Base-by-base conservation (phyloP, 2,329 filamentous ascomycete species). In the Aspergillus sp. region DNA sequence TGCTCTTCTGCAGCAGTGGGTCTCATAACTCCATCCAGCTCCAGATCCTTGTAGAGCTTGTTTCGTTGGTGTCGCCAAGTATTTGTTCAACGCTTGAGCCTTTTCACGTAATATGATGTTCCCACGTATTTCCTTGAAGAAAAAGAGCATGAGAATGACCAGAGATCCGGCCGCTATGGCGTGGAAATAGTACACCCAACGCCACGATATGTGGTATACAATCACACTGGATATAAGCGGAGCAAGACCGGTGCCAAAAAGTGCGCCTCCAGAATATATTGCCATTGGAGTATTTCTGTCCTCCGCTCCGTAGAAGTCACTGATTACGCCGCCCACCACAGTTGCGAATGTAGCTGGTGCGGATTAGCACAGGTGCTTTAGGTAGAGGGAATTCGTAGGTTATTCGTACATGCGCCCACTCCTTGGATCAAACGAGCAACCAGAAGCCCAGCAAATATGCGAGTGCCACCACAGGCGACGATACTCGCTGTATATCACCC, bases 161-260 rank as follows among this genome's bases (percentile, higher is more conserved):
- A 93, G 66, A 1, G 82, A 64, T 0, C 75, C 82, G 47, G 83
- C 81, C 19, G 80, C 70, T 41, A 95, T 89, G 6, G 82, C 81
- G 57, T 96, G 90, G 23, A 90, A 76, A 77, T 89, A 95, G 64
- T 94, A 95, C 0, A 90, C 81, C 90, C 90, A 95, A 52, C 88
- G 81, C 88, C 88, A 95, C 4, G 70, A 77, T 1, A 80, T 75
- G 44, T 80, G 75, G 32, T 86, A 71, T 0, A 84, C 80, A 52
- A 96, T 82, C 42, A 84, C 80, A 0, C 86, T 81, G 4, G 79
- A 79, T 1, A 90, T 72, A 5, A 95, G 62, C 0, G 90, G 90
- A 0, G 90, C 90, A 1, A 85, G 70, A 0, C 89, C 89, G 0
- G 89, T 94, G 0, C 89, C 91, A 7, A 85, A 76, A 0, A 96